Percentiles rank a stretch among this genome's conserved stretches.
phyloP scores from a whole-genome alignment of 2,329 filamentous ascomycete species.

The Didymella segeticola region DNA sequence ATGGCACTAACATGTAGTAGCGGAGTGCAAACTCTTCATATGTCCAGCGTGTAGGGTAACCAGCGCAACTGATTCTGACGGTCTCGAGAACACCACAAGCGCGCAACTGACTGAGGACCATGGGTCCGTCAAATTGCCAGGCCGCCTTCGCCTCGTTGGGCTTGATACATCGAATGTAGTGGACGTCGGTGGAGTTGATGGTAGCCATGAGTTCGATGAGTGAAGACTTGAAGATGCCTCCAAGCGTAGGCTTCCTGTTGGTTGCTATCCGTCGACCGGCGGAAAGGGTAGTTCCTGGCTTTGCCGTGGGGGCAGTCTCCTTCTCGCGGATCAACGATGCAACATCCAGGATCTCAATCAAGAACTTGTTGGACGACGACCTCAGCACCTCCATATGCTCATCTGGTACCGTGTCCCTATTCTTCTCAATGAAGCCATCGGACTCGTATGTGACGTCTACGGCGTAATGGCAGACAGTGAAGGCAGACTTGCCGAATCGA shows the following conservation, averaged over 20 bases:
- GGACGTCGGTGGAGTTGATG: constrained; percentile 96
- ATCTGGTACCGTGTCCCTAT: constrained; percentile 96
- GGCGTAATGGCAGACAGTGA: constrained; percentile 98
- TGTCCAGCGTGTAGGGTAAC: constrained; percentile 97
- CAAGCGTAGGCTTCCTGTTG: constrained; percentile 94
- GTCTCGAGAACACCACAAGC: constrained; percentile 99
- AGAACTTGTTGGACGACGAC: constrained; percentile 82
- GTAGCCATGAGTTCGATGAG: constrained; percentile 98
- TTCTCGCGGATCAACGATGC: constrained; percentile 90
- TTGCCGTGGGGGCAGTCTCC: constrained; percentile 75
- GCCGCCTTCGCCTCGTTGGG: constrained; percentile 96
- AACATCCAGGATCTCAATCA: constrained; percentile 82
- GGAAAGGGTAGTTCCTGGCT: constrained; percentile 66
- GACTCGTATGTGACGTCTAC: constrained; percentile 98
- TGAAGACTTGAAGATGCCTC: constrained; percentile 98
- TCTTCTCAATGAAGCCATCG: constrained; percentile 99
- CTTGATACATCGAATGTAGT: constrained; percentile 99
- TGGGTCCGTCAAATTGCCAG: constrained; percentile 98
- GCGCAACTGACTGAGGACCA: constrained; percentile 96
- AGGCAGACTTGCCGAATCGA: constrained; percentile 93
- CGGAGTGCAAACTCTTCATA: constrained; percentile 97
- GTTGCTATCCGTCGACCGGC: constrained; percentile 87
- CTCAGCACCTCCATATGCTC: constrained; percentile 95
- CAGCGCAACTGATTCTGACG: constrained; percentile 94
- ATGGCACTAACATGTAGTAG: constrained; percentile 97